phyloP scores from a whole-genome alignment of 768 basidiomycete genomes.

The Kwoniella newhampshirensis region DNA sequence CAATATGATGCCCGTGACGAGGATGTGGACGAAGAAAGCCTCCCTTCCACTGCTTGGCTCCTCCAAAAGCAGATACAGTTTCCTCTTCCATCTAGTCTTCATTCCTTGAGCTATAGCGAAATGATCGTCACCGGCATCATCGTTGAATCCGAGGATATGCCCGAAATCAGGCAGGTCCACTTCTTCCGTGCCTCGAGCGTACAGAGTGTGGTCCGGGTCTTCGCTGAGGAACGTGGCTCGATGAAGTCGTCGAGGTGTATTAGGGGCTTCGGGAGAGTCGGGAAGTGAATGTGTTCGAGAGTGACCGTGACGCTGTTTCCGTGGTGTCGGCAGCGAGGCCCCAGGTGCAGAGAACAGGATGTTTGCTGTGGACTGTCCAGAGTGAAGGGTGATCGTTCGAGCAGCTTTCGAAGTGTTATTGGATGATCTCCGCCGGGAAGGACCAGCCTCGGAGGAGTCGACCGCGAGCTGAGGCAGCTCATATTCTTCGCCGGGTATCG shows the following conservation, averaged over 20 bases:
- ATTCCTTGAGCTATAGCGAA: conserved; percentile 44
- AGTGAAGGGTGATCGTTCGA: conserved; percentile 23
- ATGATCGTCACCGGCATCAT: conserved; percentile 49
- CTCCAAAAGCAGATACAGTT: conserved; percentile 71
- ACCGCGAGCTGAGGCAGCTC: conserved; percentile 25
- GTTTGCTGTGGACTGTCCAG: conserved; percentile 18
- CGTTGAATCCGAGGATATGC: conserved; percentile 48
- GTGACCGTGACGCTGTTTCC: conserved; percentile 11
- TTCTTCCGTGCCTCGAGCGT: conserved; percentile 26
- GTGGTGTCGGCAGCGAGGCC: neutral
- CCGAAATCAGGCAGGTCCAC: conserved; percentile 50
- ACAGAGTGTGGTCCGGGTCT: conserved; percentile 8
- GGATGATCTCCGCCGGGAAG: conserved; percentile 14
- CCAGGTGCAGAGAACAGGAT: conserved; percentile 30
- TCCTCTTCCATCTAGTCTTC: conserved; percentile 61
- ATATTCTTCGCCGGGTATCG: conserved; percentile 31
- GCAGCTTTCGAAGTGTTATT: neutral
- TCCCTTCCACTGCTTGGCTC: conserved; percentile 71
- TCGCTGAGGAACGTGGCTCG: conserved; percentile 23
- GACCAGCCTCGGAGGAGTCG: conserved; percentile 23
- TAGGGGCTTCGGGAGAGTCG: conserved; percentile 21
- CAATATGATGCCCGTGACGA: conserved; percentile 70
- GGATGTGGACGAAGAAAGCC: conserved; percentile 73
- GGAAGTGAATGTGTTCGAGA: conserved; percentile 14
- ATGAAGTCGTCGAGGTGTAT: conserved; percentile 17